Conservation (phyloP, 139 green algal species). For the Chlamydomonas incerta region DNA sequence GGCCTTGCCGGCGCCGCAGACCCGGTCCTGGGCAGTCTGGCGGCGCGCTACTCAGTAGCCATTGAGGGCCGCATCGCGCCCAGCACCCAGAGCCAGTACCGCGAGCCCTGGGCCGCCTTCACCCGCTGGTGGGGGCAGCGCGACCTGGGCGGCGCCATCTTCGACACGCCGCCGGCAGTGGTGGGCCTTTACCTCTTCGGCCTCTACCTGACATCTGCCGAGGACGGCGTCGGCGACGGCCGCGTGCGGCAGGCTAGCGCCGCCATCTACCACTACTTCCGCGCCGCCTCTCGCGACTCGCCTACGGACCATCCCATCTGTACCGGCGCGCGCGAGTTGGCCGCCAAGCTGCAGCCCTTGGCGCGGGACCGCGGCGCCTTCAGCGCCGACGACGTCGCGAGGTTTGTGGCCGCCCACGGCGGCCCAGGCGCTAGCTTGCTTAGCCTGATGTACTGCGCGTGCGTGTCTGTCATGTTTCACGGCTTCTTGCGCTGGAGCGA, state of each 20-base stretch:
- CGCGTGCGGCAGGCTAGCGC: neutral
- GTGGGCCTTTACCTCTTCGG: neutral
- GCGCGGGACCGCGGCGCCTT: too few relatives aligned
- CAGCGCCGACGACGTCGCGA: too few relatives aligned
- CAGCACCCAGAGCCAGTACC: neutral
- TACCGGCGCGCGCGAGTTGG: too few relatives aligned
- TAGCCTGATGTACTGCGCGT: too few relatives aligned
- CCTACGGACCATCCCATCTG: too few relatives aligned
- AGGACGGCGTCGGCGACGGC: neutral
- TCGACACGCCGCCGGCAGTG: neutral
- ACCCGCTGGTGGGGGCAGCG: neutral
- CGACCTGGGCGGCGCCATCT: neutral
- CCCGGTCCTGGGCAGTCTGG: neutral
- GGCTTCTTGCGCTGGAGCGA: too few relatives aligned
- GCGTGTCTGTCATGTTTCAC: too few relatives aligned
- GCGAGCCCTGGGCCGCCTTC: neutral
- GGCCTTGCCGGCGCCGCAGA: neutral
- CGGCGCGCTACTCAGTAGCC: neutral
- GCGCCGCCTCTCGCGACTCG: too few relatives aligned
- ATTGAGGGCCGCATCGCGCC: neutral
- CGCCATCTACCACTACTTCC: neutral
- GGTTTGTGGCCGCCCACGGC: too few relatives aligned
- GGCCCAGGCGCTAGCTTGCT: too few relatives aligned
- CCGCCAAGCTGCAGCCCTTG: too few relatives aligned
- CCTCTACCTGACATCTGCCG: neutral